These are phyloP conservation scores for Elaeis oleifera DNA, from an alignment of 202 grass and related monocot species.

Conservation along the genomic window DNA sequence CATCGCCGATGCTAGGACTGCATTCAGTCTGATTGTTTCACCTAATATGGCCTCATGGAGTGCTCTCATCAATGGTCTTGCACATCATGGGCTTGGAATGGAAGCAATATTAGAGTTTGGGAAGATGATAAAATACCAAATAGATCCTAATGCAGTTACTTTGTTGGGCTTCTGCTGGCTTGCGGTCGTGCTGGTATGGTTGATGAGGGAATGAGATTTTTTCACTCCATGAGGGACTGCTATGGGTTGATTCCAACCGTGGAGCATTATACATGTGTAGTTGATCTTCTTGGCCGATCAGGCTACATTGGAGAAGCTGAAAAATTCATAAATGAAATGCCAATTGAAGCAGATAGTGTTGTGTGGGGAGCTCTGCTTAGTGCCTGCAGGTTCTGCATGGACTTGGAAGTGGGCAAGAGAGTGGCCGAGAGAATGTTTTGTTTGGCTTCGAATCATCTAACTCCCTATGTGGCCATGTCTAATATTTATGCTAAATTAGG, in stretches of 20 bases:
- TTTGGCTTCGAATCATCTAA: constrained; percentile 46
- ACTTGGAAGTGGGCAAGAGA: background rate
- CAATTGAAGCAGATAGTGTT: constrained; percentile 5
- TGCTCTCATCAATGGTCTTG: constrained; percentile 60
- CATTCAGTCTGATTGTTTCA: constrained; percentile 31
- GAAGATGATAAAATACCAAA: constrained; percentile 41
- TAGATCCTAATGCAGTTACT: constrained; percentile 52
- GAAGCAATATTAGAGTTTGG: constrained; percentile 56
- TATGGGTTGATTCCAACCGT: constrained; percentile 51
- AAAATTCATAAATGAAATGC: background rate
- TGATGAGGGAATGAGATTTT: constrained; percentile 52
- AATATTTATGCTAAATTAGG: constrained; percentile 71
- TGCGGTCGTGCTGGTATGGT: constrained; percentile 48
- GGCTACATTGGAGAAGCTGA: constrained; percentile 41
- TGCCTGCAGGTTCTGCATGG: constrained; percentile 2
- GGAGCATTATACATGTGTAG: constrained; percentile 63
- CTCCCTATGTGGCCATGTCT: constrained; percentile 60
- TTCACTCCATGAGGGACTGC: constrained; percentile 36
- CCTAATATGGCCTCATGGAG: constrained; percentile 79
- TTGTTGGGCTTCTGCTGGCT: constrained; percentile 58
- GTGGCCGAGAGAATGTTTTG: constrained; percentile 28
- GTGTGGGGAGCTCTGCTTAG: constrained; percentile 7
- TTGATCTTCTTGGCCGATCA: constrained; percentile 64
- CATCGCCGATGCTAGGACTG: constrained; percentile 37
- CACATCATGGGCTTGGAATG: constrained; percentile 45